Conservation (phyloP, 1,139 yeast genomes). For the Blastobotrys niveus region DNA sequence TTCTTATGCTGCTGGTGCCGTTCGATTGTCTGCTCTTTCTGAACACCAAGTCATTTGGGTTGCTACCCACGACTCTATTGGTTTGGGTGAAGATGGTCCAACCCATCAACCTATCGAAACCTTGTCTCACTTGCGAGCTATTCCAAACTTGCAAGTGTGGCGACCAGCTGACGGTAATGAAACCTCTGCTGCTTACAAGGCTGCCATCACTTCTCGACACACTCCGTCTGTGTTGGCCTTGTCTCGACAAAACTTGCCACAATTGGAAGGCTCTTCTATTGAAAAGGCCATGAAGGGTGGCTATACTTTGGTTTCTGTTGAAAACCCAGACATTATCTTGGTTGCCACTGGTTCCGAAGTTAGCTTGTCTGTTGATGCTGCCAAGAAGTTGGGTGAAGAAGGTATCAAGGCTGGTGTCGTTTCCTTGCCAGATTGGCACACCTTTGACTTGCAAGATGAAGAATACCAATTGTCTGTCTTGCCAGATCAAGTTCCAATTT, state of each 20-base stretch:
- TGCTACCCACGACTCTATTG: conserved; percentile 98
- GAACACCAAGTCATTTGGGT: conserved; percentile 95
- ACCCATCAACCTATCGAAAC: conserved; percentile 99
- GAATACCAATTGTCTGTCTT: conserved; percentile 80
- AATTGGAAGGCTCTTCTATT: conserved; percentile 85
- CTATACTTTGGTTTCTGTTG: conserved; percentile 58
- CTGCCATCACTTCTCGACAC: conserved; percentile 60
- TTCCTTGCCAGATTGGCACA: conserved; percentile 87
- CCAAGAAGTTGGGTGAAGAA: conserved; percentile 53
- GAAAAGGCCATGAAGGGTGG: conserved; percentile 97
- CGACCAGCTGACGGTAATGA: conserved; percentile 99
- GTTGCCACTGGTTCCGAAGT: conserved; percentile 98
- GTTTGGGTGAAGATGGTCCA: conserved; percentile 99
- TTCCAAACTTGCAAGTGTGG: conserved; percentile 94
- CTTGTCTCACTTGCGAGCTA: conserved; percentile 94
- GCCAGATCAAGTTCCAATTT: conserved; percentile 91
- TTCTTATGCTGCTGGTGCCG: conserved; percentile 96
- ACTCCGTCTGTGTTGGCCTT: conserved; percentile 91
- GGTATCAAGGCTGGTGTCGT: conserved; percentile 79
- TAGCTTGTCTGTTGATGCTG: conserved; percentile 72
- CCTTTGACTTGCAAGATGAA: conserved; percentile 76
- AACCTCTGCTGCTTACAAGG: conserved; percentile 91
- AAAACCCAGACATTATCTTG: conserved; percentile 68
- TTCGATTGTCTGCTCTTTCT: conserved; percentile 89
- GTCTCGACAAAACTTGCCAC: conserved; percentile 97